phyloP scores from a whole-genome alignment of 176 grass and related monocot species.

The Olyra latifolia region DNA sequence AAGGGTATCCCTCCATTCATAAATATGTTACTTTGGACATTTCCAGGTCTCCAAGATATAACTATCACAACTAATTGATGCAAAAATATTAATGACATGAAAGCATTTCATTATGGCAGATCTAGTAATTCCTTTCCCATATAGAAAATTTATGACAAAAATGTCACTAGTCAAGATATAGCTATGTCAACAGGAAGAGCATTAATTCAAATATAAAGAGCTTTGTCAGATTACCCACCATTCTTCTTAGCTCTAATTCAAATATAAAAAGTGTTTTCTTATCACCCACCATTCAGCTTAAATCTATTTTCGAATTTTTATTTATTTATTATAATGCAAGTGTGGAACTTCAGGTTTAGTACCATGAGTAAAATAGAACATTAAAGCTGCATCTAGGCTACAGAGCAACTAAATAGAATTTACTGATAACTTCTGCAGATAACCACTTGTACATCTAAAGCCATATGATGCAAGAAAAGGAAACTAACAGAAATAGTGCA shows the following conservation, averaged over 20 bases:
- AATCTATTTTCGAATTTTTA: not conserved
- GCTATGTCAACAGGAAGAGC: not conserved
- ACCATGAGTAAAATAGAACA: not conserved
- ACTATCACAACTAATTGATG: not conserved
- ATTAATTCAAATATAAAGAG: not conserved
- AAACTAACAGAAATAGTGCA: not conserved
- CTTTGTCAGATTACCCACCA: not conserved
- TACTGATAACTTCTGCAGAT: not conserved
- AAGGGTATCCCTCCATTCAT: not conserved
- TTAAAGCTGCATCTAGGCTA: not conserved
- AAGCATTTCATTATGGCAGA: not conserved
- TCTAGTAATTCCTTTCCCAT: slow-evolving; percentile 7
- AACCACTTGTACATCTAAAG: not conserved
- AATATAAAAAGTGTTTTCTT: not conserved
- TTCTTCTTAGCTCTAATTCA: not conserved
- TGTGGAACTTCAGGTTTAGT: not conserved
- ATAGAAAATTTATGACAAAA: not conserved
- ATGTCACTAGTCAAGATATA: not conserved
- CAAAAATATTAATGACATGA: not conserved
- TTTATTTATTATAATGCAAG: not conserved
- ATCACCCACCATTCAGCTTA: not conserved
- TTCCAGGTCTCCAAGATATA: not conserved
- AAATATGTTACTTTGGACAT: slow-evolving; percentile 13
- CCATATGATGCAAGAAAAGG: not conserved
- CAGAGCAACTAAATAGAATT: not conserved